Evolutionary conservation across 306 rosid species (phyloP), one percentile per base, ranked within the genome.

Genomic region (Pterocarpus santalinus): DNA sequence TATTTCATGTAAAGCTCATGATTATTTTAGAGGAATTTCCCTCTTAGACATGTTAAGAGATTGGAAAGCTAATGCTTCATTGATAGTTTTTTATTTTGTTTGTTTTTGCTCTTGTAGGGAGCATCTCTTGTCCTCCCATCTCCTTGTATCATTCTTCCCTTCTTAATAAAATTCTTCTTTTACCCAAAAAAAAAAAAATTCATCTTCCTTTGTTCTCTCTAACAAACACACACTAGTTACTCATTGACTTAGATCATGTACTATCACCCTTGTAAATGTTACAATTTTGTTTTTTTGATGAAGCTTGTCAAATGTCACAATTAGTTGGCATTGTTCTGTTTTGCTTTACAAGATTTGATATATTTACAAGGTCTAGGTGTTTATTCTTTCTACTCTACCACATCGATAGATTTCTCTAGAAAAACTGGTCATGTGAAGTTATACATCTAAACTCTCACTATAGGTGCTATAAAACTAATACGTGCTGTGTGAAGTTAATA

Each of bases 401-500:
- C 43, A 49, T 70, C 57, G 16, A 56, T 72, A 43, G 56, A 72
- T 47, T 4, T 39, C 62, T 51, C 46, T 51, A 38, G 35, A 52
- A 69, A 13, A 69, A 9, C 8, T 56, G 44, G 72, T 28, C 11
- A 47, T 15, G 67, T 63, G 49, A 69, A 72, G 46, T 73, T 68
- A 32, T 52, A 74, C 1, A 60, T 63, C 72, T 75, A 46, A 33
- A 33, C 35, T 66, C 60, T 61, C 80, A 38, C 69, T 62, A 4
- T 57, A 69, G 13, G 68, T 22, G 47, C 52, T 57, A 30, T 41
- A 49, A 69, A 76, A 62, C 32, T 38, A 36, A 78, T 62, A 72
- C 52, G 30, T 78, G 67, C 41, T 15, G 32, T 15, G 67, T 64
- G 38, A 69, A 72, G 56, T 73, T 68, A 60, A 36, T 52, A 74